Evolutionary conservation across 2,329 filamentous ascomycete species (phyloP).

Genomic region (Lomentospora prolificans): DNA sequence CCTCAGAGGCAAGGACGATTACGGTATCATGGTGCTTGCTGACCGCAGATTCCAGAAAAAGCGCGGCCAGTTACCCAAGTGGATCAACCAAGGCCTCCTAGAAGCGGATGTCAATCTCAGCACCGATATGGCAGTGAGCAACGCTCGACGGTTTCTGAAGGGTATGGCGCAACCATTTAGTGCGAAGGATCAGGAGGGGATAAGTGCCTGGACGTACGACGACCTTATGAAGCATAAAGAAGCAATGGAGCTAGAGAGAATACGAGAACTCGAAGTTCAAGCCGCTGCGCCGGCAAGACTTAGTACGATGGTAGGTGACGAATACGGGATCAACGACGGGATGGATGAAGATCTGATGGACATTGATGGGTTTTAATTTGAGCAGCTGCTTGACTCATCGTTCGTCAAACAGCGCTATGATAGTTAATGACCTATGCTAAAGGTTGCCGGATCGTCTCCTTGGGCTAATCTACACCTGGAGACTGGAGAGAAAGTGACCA

Average conservation of each 20-base stretch:
- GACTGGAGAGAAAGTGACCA: too few species aligned
- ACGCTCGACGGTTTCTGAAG: conserved; percentile 78
- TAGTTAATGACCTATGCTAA: not conserved
- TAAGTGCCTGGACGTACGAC: conserved; percentile 80
- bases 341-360: conserved; percentile 48
- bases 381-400: not conserved
- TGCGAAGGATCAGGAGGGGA: conserved; percentile 74
- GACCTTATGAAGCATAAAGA: conserved; percentile 72
- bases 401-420: not conserved
- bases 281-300: conserved; percentile 21
- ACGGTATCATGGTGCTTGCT: conserved; percentile 98
- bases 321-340: conserved; percentile 40
- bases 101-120: conserved; percentile 84
- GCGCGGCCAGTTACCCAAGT: conserved; percentile 80
- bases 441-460: too few species aligned
- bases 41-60: conserved; percentile 93
- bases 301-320: conserved; percentile 22
- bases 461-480: too few species aligned
- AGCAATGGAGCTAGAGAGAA: conserved; percentile 60
- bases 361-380: conserved; percentile 22
- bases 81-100: conserved; percentile 83
- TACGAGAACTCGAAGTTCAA: conserved; percentile 48
- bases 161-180: conserved; percentile 89
- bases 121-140: conserved; percentile 88
- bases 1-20: conserved; percentile 92